Evolutionary conservation across 192 early-diverging fungal species (phyloP).

Genomic region (Powellomyces hirtus): DNA sequence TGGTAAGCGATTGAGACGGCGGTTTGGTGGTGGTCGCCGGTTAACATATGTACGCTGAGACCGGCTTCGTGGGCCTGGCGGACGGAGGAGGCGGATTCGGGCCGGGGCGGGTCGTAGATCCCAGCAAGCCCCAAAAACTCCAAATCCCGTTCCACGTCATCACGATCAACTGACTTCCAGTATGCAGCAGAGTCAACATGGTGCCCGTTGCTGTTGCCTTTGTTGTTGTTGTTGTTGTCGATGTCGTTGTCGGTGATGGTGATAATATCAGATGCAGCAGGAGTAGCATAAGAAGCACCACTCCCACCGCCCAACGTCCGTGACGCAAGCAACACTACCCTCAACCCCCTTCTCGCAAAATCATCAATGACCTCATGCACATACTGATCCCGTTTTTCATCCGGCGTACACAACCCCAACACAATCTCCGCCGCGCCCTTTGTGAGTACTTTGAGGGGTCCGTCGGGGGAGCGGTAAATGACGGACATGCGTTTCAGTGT

Average conservation of each 20-base stretch:
- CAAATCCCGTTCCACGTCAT: slow-evolving; percentile 32
- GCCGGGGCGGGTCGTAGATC: slow-evolving; percentile 80
- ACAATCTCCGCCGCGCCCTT: too few relatives aligned
- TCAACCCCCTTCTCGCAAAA: slow-evolving; percentile 1
- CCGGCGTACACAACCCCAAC: neutral
- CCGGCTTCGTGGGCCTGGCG: slow-evolving; percentile 79
- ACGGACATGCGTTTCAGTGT: slow-evolving; percentile 37
- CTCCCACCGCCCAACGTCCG: too few relatives aligned
- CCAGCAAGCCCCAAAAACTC: slow-evolving; percentile 81
- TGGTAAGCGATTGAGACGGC: slow-evolving; percentile 76
- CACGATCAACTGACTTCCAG: slow-evolving; percentile 13
- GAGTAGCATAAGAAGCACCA: too few relatives aligned
- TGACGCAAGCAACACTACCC: neutral
- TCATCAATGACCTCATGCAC: neutral
- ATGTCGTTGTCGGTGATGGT: too few relatives aligned
- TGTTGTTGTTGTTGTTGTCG: too few relatives aligned
- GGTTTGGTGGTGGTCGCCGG: slow-evolving; percentile 75
- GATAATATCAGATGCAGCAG: too few relatives aligned
- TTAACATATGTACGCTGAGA: slow-evolving; percentile 92
- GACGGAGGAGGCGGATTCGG: slow-evolving; percentile 88
- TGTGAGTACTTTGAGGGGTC: too few relatives aligned
- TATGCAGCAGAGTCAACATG: neutral
- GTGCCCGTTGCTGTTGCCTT: too few relatives aligned
- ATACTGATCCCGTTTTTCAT: neutral
- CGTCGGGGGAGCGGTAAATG: too few relatives aligned